phyloP scores from a whole-genome alignment of 164 flowering plant genomes.

The Litsea cubeba region DNA sequence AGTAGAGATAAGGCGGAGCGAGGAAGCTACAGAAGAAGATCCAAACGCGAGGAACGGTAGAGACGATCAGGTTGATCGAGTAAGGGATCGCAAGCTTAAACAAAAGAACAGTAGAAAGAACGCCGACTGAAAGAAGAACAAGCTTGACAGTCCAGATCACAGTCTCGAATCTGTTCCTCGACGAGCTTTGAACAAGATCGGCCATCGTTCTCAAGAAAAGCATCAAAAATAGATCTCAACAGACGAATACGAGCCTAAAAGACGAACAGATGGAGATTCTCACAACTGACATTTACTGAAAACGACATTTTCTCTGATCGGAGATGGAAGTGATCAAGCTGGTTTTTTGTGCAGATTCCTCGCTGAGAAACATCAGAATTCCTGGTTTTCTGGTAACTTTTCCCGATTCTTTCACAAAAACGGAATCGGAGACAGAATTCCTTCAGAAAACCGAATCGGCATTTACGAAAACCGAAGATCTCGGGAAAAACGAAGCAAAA shows the following conservation, averaged over 20 bases:
- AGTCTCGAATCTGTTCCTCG: slow-evolving; percentile 15
- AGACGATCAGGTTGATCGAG: slow-evolving; percentile 15
- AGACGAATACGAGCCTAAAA: no score
- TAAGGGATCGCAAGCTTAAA: slow-evolving; percentile 24
- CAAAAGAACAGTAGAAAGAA: slow-evolving; percentile 18
- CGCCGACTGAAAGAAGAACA: slow-evolving; percentile 16
- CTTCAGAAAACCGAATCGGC: no score
- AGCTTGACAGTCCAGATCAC: slow-evolving; percentile 21
- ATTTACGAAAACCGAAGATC: no score
- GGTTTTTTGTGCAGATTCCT: not conserved
- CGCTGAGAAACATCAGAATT: not conserved
- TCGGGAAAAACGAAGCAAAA: no score
- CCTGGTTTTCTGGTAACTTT: not conserved
- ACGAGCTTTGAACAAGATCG: not conserved
- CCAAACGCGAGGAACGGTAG: slow-evolving; percentile 37
- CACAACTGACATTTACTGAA: no score
- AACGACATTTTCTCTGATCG: not conserved
- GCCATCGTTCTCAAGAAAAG: slow-evolving; percentile 10
- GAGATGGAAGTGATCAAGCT: no score
- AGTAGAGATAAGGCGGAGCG: slow-evolving; percentile 61
- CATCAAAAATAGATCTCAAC: not conserved
- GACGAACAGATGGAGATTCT: not conserved
- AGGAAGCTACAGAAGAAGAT: slow-evolving; percentile 38
- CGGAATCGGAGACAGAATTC: no score
- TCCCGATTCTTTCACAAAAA: no score